These are phyloP conservation scores for Epicoccum nigrum DNA, from an alignment of 2,329 filamentous ascomycete species.

Conservation along the genomic window DNA sequence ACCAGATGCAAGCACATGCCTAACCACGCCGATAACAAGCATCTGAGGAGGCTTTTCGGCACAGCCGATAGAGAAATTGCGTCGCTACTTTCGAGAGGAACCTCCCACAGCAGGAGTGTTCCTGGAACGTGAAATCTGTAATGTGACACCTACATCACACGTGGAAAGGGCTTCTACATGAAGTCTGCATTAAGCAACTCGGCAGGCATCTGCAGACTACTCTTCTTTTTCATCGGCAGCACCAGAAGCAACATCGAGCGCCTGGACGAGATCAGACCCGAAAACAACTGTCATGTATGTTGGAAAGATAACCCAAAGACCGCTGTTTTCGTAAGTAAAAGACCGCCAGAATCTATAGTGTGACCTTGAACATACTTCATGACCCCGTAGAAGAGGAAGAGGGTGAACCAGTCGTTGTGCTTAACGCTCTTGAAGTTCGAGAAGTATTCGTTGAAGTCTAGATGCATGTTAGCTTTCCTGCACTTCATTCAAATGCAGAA, in stretches of 20 bases:
- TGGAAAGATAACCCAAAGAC: conserved; percentile 69
- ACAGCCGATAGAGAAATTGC: too few relatives aligned
- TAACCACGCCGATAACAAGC: too few relatives aligned
- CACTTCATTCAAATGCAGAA: neutral
- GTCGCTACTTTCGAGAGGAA: too few relatives aligned
- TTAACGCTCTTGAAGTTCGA: conserved; percentile 66
- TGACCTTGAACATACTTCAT: conserved; percentile 63
- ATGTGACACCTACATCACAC: too few relatives aligned
- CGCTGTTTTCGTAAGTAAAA: conserved; percentile 50
- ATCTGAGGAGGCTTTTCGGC: too few relatives aligned
- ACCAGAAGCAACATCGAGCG: conserved; percentile 56
- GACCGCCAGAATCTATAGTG: neutral
- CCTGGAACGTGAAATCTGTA: too few relatives aligned
- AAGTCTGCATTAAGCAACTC: too few relatives aligned
- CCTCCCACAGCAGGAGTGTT: too few relatives aligned
- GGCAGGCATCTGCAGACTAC: too few relatives aligned
- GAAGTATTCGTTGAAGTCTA: conserved; percentile 66
- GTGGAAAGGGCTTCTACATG: too few relatives aligned
- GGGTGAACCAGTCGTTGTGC: conserved; percentile 62
- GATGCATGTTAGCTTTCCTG: conserved; percentile 5
- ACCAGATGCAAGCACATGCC: too few relatives aligned
- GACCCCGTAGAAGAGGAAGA: conserved; percentile 67
- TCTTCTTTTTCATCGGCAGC: conserved; percentile 32
- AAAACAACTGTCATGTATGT: conserved; percentile 67
- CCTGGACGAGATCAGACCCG: conserved; percentile 66